These are phyloP conservation scores for Russula brevipes DNA, from an alignment of 768 basidiomycete genomes.

Conservation along the genomic window DNA sequence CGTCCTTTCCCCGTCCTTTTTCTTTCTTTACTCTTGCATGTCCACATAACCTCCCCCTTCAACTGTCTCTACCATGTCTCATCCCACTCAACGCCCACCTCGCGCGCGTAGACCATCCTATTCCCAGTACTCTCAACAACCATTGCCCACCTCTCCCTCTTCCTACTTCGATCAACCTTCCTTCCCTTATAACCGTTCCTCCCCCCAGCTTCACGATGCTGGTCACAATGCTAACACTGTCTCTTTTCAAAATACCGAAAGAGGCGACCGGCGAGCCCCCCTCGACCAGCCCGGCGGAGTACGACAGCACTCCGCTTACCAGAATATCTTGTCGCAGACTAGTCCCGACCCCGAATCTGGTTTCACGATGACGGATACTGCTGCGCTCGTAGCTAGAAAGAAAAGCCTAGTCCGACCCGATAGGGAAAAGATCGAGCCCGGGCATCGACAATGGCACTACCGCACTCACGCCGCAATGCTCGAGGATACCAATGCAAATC, in stretches of 20 bases:
- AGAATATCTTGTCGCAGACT: slow-evolving; percentile 39
- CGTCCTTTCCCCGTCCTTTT: slow-evolving; percentile 28
- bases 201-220: slow-evolving; percentile 16
- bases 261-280: slow-evolving; percentile 57
- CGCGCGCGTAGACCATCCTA: slow-evolving; percentile 33
- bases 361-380: slow-evolving; percentile 36
- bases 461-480: slow-evolving; percentile 77
- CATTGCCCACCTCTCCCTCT: slow-evolving; percentile 26
- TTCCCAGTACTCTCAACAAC: slow-evolving; percentile 27
- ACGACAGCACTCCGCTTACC: slow-evolving; percentile 42
- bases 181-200: slow-evolving; percentile 24
- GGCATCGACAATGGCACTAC: slow-evolving; percentile 93
- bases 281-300: slow-evolving; percentile 54
- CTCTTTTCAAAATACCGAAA: slow-evolving; percentile 64
- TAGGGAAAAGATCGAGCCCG: slow-evolving; percentile 92
- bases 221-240: slow-evolving; percentile 39
- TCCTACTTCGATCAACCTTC: slow-evolving; percentile 26
- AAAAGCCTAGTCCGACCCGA: slow-evolving; percentile 91
- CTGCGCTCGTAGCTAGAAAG: slow-evolving; percentile 64
- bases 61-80: slow-evolving; percentile 29
- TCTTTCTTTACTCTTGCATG: slow-evolving; percentile 9
- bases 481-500: slow-evolving; percentile 59
- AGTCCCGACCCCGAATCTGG: slow-evolving; percentile 33
- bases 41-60: slow-evolving; percentile 1
- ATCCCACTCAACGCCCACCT: slow-evolving; percentile 36